A percentile compares a stretch with the other conserved stretches of the same genome.
These are phyloP conservation scores for Scheffersomyces insectosa DNA, from an alignment of 1,139 yeast species.

Conservation along the genomic window DNA sequence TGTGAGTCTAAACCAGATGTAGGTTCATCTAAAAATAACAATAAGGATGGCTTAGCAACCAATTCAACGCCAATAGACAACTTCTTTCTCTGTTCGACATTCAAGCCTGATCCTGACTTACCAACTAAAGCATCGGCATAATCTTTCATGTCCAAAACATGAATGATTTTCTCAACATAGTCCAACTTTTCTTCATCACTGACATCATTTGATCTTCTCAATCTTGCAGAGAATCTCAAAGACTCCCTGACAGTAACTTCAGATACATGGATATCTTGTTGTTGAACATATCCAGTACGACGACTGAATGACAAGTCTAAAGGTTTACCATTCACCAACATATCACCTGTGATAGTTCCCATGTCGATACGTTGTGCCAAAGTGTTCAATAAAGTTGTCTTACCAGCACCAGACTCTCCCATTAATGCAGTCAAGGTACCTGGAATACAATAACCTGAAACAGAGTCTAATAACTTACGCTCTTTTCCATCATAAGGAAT, in stretches of 20 bases:
- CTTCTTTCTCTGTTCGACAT: slow-evolving; percentile 67
- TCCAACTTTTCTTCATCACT: slow-evolving; percentile 10
- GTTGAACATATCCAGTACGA: slow-evolving; percentile 66
- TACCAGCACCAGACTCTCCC: slow-evolving; percentile 76
- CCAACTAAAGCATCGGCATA: slow-evolving; percentile 69
- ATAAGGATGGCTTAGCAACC: slow-evolving; percentile 54
- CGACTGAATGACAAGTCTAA: slow-evolving; percentile 47
- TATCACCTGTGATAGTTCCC: slow-evolving; percentile 65
- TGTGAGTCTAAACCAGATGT: slow-evolving; percentile 63
- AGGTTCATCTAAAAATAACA: slow-evolving; percentile 58
- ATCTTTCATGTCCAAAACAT: slow-evolving; percentile 55
- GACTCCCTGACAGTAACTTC: slow-evolving; percentile 63
- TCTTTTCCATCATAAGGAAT: slow-evolving; percentile 42
- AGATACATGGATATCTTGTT: slow-evolving; percentile 62
- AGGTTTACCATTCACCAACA: slow-evolving; percentile 59
- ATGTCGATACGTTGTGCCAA: slow-evolving; percentile 58
- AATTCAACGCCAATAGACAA: slow-evolving; percentile 65
- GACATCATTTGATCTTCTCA: slow-evolving; percentile 53
- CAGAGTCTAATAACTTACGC: slow-evolving; percentile 47
- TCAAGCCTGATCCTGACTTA: slow-evolving; percentile 55
- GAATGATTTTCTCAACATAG: slow-evolving; percentile 58
- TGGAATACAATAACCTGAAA: slow-evolving; percentile 67
- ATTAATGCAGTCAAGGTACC: slow-evolving; percentile 64
- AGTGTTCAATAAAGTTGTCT: slow-evolving; percentile 61
- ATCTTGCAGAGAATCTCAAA: slow-evolving; percentile 57